Evolutionary conservation across 331 rosid genomes (phyloP).

Genomic region (Malus hybrid): DNA sequence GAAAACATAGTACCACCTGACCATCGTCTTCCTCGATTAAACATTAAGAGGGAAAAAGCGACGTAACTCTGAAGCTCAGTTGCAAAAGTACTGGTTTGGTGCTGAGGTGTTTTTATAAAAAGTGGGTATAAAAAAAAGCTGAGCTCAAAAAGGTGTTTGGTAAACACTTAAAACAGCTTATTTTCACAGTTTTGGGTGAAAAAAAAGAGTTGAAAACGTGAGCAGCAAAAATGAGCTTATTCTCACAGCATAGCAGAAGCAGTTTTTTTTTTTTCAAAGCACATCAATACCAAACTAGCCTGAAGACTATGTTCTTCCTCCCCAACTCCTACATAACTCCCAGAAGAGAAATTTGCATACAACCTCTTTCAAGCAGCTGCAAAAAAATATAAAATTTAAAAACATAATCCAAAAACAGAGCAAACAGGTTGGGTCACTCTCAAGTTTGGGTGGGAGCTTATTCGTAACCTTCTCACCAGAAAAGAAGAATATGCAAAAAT

Average conservation of each 20-base stretch:
- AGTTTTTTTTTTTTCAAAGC: too few species aligned
- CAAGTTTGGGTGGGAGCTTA: too few species aligned
- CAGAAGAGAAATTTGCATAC: conserved; percentile 30
- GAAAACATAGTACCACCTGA: not conserved
- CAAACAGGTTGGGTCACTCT: not conserved
- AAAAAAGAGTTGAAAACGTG: too few species aligned
- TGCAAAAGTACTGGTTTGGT: not conserved
- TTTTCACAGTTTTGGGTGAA: too few species aligned
- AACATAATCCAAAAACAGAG: not conserved
- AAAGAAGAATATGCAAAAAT: too few species aligned
- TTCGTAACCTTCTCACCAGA: too few species aligned
- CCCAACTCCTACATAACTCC: conserved; percentile 22
- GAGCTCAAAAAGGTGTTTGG: too few species aligned
- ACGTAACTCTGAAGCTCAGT: conserved; percentile 21
- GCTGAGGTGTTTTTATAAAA: too few species aligned
- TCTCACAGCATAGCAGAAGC: too few species aligned
- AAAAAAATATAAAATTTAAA: not conserved
- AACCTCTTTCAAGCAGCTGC: conserved; percentile 53
- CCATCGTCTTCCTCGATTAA: conserved; percentile 41
- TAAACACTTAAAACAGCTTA: too few species aligned
- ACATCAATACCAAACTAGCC: not conserved
- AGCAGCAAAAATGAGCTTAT: too few species aligned
- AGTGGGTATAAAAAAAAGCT: too few species aligned
- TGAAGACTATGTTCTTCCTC: conserved; percentile 28
- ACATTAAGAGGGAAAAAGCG: conserved; percentile 25